These are phyloP conservation scores for Nakataea oryzae DNA, from an alignment of 2,329 filamentous ascomycete species.

Conservation along the genomic window DNA sequence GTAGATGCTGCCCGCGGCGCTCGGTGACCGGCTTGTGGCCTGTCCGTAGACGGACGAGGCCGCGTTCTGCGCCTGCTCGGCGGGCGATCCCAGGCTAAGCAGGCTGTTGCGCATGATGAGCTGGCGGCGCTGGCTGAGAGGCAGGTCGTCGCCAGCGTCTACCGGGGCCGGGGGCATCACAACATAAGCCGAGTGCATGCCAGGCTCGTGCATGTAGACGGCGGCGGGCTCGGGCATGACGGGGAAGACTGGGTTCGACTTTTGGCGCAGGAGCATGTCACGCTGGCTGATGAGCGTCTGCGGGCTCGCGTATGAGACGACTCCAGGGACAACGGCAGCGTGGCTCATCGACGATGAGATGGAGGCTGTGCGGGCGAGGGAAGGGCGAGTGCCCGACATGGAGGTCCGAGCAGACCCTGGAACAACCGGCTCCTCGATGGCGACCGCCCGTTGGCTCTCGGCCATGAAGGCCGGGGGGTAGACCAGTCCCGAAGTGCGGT, in stretches of 20 bases:
- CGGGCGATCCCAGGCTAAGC: conserved; percentile 14
- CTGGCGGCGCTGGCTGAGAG: conserved; percentile 56
- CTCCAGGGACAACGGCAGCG: conserved; percentile 24
- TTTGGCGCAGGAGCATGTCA: conserved; percentile 42
- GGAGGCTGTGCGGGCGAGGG: conserved; percentile 10
- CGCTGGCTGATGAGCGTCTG: conserved; percentile 47
- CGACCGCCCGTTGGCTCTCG: too few relatives aligned
- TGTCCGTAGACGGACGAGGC: conserved; percentile 8
- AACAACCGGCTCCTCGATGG: conserved; percentile 20
- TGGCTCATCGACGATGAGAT: conserved; percentile 11
- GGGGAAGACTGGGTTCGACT: conserved; percentile 20
- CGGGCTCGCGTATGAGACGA: conserved; percentile 39
- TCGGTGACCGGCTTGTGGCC: not conserved
- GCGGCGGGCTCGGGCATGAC: conserved; percentile 8
- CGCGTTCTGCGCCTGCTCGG: not conserved
- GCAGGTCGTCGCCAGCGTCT: conserved; percentile 53
- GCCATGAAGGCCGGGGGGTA: not conserved
- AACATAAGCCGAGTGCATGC: not conserved
- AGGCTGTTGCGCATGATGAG: conserved; percentile 48
- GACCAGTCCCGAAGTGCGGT: not conserved
- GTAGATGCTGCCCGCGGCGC: not conserved
- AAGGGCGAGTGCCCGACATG: conserved; percentile 4
- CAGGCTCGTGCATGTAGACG: not conserved
- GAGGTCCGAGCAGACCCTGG: not conserved
- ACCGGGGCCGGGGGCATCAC: not conserved